These are phyloP conservation scores for Boeremia exigua DNA, from an alignment of 2,329 filamentous ascomycete genomes.

Conservation along the genomic window DNA sequence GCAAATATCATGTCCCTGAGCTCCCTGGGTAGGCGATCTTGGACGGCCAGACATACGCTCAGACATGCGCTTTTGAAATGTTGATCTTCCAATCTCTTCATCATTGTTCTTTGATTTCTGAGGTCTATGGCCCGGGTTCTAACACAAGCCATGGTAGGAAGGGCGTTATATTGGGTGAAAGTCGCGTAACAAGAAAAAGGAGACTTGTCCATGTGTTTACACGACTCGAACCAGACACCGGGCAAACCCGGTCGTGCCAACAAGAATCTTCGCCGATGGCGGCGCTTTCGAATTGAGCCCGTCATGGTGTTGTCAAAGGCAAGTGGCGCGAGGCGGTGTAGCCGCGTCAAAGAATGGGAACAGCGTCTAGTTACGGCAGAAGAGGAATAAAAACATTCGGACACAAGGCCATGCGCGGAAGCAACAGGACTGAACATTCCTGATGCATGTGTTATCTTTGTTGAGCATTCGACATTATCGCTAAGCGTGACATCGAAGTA, in stretches of 20 bases:
- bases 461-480: not conserved
- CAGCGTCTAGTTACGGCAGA: not conserved
- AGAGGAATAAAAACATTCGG: not conserved
- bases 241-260: slow-evolving; percentile 7
- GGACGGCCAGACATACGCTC: slow-evolving; percentile 5
- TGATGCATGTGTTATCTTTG: slow-evolving; percentile 1
- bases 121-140: not conserved
- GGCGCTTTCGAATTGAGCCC: slow-evolving; percentile 3
- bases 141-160: not conserved
- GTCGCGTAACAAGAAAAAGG: slow-evolving; percentile 5
- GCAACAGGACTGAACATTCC: not conserved
- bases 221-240: not conserved
- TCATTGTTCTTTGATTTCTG: not conserved
- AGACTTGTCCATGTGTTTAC: not conserved
- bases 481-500: slow-evolving; percentile 6
- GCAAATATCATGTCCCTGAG: slow-evolving; percentile 17
- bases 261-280: slow-evolving; percentile 13
- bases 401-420: not conserved
- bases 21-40: slow-evolving; percentile 16
- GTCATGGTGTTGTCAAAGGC: slow-evolving; percentile 16
- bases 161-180: not conserved
- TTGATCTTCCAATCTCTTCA: not conserved
- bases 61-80: slow-evolving; percentile 2
- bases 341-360: slow-evolving; percentile 1
- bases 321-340: slow-evolving; percentile 17